phyloP scores from a whole-genome alignment of 2,329 filamentous ascomycete genomes.

The Colletotrichum tabaci region DNA sequence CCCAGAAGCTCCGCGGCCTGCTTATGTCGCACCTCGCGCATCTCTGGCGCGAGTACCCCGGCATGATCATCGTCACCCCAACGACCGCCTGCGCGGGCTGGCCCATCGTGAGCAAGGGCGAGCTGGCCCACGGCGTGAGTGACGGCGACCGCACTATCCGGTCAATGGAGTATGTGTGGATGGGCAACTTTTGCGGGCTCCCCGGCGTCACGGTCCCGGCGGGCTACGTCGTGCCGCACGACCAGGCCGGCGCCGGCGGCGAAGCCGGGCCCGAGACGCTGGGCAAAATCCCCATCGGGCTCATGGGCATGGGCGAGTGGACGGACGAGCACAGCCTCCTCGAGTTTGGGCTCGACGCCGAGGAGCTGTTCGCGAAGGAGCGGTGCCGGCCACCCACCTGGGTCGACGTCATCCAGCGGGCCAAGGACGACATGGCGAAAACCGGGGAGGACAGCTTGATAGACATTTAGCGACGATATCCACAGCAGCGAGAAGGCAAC shows the following conservation, averaged over 20 bases:
- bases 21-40: constrained; percentile 80
- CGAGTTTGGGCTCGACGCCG: constrained; percentile 63
- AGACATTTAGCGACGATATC: constrained; percentile 36
- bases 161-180: constrained; percentile 66
- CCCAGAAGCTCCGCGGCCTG: constrained; percentile 78
- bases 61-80: constrained; percentile 79
- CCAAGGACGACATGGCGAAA: constrained; percentile 46
- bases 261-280: constrained; percentile 51
- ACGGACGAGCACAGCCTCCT: constrained; percentile 64
- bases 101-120: constrained; percentile 55
- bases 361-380: constrained; percentile 55
- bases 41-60: constrained; percentile 76
- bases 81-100: constrained; percentile 69
- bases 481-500: neutral
- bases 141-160: constrained; percentile 63
- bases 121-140: constrained; percentile 59
- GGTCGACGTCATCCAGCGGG: constrained; percentile 61
- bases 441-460: constrained; percentile 37
- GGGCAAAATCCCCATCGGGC: constrained; percentile 64
- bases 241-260: constrained; percentile 48
- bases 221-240: constrained; percentile 59
- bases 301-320: constrained; percentile 72
- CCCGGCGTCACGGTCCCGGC: constrained; percentile 62
- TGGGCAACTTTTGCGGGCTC: constrained; percentile 66
- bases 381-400: constrained; percentile 56